Conservation (phyloP, 2,329 filamentous ascomycete species). For the Pseudopyrenochaeta lycopersici region DNA sequence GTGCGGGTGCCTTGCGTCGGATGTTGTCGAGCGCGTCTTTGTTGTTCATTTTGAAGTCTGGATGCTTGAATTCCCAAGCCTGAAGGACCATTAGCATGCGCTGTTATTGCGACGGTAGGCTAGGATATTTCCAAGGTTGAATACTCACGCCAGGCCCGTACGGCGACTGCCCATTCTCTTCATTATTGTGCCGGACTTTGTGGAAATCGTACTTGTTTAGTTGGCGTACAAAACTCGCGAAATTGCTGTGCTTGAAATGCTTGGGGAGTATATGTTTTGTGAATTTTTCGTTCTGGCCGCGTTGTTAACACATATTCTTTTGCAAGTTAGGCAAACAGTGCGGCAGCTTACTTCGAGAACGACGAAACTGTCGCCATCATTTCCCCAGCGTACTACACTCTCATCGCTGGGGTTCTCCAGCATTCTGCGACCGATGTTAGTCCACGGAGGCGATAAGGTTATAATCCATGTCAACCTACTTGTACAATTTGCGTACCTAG, state of each 20-base stretch:
- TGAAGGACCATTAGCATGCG: conserved; percentile 49
- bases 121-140: background rate
- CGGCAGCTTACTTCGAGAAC: conserved; percentile 80
- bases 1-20: conserved; percentile 90
- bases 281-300: conserved; percentile 88
- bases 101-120: background rate
- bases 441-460: conserved; percentile 15
- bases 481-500: conserved; percentile 97
- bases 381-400: conserved; percentile 93
- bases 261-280: conserved; percentile 97
- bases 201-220: conserved; percentile 99
- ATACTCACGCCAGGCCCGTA: conserved; percentile 77
- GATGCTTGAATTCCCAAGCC: conserved; percentile 97
- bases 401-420: conserved; percentile 93
- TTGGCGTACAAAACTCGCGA: conserved; percentile 94
- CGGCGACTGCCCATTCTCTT: conserved; percentile 81
- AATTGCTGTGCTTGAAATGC: conserved; percentile 99
- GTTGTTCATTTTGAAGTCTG: conserved; percentile 93
- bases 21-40: conserved; percentile 98
- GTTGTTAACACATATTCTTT: conserved; percentile 21
- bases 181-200: conserved; percentile 92
- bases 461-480: conserved; percentile 66
- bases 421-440: conserved; percentile 72
- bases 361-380: conserved; percentile 94
- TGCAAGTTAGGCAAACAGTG: background rate